Base-by-base conservation (phyloP, 257 asterid genomes). In the Hygrophila difformis region DNA sequence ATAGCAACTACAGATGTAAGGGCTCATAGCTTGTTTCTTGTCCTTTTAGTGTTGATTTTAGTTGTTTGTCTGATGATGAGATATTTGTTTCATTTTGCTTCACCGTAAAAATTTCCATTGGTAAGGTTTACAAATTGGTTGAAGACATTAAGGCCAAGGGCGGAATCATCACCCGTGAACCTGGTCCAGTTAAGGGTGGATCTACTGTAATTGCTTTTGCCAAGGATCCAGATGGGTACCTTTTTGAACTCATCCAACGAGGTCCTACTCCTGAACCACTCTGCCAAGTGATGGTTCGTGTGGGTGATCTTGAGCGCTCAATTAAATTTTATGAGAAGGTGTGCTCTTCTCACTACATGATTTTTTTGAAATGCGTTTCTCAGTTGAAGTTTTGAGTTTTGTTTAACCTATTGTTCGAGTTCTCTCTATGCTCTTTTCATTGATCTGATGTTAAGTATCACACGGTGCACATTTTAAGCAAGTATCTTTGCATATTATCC, bases 281-380 rank as follows among this genome's bases (percentile, higher is more conserved):
- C 44, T 91, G 98, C 62, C 98, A 91, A 75, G 98, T 86, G 57
- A 91, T 91, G 98, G 87, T 91, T 66, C 98, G 98, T 56, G 98
- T 91, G 55, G 98, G 98, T 53, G 95, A 91, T 71, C 93, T 91
- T 44, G 98, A 86, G 12, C 96, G 93, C 33, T 75, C 98, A n/a
- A 78, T 85, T 71, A 82, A 79, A 61, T 91, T 91, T 55, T 91
- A 91, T 53, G 96, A 86, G 72, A 86, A 82, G 98, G 98, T 91
- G 49, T 56, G 36, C 18, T 50, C 28, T 19, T 37, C 11, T 12
- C 16, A 14, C 42, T 35, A 49, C 53, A 18, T 43, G 22, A 6
- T 33, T 36, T 50, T 12, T 20, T 18, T 28, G 47, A 38, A 16
- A 12, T 17, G 19, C 17, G 12, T 12, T 38, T 36, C 8, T 26